Percentiles rank a stretch among this genome's conserved stretches.
Conservation (phyloP, 225 moss, liverwort and hornwort species). For the Marchantia paleacea region DNA sequence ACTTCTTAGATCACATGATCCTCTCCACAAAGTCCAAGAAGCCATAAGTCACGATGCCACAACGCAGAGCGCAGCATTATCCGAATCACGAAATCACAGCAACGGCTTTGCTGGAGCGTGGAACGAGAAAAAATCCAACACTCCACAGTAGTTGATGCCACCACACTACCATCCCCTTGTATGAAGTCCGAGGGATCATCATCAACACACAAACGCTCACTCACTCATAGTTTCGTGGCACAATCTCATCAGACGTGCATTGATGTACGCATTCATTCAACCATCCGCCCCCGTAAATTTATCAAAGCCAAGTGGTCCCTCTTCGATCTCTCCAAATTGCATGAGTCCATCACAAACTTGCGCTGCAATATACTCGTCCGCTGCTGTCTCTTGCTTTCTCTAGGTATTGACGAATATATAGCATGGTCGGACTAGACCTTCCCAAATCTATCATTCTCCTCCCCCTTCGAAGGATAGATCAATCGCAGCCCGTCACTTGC, state of each 20-base stretch:
- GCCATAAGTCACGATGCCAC: conserved; percentile 14
- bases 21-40: background rate
- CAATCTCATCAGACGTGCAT: conserved; percentile 20
- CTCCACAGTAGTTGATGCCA: conserved; percentile 14
- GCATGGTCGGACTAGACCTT: too few species aligned
- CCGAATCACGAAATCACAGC: background rate
- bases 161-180: conserved; percentile 5
- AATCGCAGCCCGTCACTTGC: too few species aligned
- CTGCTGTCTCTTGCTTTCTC: too few species aligned
- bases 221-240: conserved; percentile 20
- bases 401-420: too few species aligned
- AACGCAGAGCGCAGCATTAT: conserved; percentile 1
- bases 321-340: conserved; percentile 94
- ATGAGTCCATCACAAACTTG: too few species aligned
- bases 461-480: too few species aligned
- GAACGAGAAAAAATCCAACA: conserved; percentile 2
- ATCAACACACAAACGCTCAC: conserved; percentile 9
- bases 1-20: conserved; percentile 14
- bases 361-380: too few species aligned
- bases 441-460: too few species aligned
- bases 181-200: background rate
- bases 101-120: background rate
- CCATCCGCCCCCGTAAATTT: conserved; percentile 68
- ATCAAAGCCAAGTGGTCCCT: conserved; percentile 93
- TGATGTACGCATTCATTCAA: too few species aligned